phyloP scores from a whole-genome alignment of 176 grass and related monocot species.

The Avena atlantica region DNA sequence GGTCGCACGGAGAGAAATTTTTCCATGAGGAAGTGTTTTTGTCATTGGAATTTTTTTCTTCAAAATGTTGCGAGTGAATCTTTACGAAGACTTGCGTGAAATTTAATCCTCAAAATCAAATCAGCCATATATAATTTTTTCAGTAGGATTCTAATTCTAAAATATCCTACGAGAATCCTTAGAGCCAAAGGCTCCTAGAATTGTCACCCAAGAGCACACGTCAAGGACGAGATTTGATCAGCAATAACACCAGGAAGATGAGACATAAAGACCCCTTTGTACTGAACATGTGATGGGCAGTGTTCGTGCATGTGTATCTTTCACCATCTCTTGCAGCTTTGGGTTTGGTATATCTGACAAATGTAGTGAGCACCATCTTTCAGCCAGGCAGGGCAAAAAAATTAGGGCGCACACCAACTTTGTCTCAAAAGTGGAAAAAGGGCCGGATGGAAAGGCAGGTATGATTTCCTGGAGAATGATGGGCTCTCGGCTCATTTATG shows the following conservation, averaged over 20 bases:
- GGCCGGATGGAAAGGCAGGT: conserved; percentile 49
- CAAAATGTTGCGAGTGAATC: background rate
- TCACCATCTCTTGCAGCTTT: conserved; percentile 41
- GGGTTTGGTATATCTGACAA: conserved; percentile 70
- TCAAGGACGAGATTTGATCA: background rate
- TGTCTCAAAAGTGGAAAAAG: conserved; percentile 56
- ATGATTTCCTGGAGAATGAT: conserved; percentile 77
- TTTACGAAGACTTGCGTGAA: background rate
- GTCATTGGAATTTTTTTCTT: no score
- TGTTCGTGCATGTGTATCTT: conserved; percentile 38
- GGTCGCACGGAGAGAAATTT: background rate
- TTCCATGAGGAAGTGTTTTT: no score
- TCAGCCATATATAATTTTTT: background rate
- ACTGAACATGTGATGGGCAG: background rate
- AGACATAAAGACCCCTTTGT: conserved; percentile 27
- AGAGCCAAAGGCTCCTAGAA: no score
- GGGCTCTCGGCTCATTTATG: conserved; percentile 62
- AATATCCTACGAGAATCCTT: background rate
- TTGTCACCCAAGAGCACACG: background rate
- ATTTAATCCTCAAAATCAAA: background rate
- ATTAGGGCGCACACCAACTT: conserved; percentile 53
- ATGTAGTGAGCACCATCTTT: conserved; percentile 22
- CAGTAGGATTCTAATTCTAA: background rate
- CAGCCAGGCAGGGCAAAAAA: conserved; percentile 46
- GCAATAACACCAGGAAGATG: conserved; percentile 1